Percentiles rank a stretch among this genome's conserved stretches.
Evolutionary conservation across 805 yeast species (phyloP).

Genomic region (Ogataea haglerorum): DNA sequence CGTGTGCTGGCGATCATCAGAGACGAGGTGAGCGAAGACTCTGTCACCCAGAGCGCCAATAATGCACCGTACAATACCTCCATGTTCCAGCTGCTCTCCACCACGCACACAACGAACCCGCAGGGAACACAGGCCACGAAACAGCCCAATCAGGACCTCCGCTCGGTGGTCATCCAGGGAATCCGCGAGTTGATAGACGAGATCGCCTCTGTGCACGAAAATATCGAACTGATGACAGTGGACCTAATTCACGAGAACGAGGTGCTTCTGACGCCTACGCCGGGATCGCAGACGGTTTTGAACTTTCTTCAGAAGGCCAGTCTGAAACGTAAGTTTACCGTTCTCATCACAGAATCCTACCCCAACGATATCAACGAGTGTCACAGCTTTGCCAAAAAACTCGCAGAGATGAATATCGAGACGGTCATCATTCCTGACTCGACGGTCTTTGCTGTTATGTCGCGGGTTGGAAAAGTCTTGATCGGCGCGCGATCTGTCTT

Average conservation of each 20-base stretch:
- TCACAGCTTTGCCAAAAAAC: conserved; percentile 71
- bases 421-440: conserved; percentile 91
- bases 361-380: conserved; percentile 84
- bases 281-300: conserved; percentile 83
- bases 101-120: conserved; percentile 30
- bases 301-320: conserved; percentile 85
- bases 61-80: conserved; percentile 64
- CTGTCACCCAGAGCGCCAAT: conserved; percentile 21
- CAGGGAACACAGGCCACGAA: conserved; percentile 31
- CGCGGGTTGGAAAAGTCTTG: conserved; percentile 93
- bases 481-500: conserved; percentile 90
- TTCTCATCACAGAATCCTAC: conserved; percentile 84
- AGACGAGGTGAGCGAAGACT: conserved; percentile 68
- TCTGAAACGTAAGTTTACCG: conserved; percentile 86
- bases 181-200: conserved; percentile 91
- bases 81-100: conserved; percentile 82
- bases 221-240: conserved; percentile 83
- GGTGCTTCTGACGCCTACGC: conserved; percentile 86
- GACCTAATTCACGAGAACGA: conserved; percentile 94
- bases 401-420: conserved; percentile 83
- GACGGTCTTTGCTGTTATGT: conserved; percentile 92
- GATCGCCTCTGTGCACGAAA: conserved; percentile 83
- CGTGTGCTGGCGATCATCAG: conserved; percentile 82
- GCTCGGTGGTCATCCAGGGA: conserved; percentile 86
- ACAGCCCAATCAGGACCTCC: conserved; percentile 56